A percentile compares a stretch with the other conserved stretches of the same genome.
Evolutionary conservation across 108 stramenopile genomes (phyloP).

Genomic region (Thalassiosira profunda): DNA sequence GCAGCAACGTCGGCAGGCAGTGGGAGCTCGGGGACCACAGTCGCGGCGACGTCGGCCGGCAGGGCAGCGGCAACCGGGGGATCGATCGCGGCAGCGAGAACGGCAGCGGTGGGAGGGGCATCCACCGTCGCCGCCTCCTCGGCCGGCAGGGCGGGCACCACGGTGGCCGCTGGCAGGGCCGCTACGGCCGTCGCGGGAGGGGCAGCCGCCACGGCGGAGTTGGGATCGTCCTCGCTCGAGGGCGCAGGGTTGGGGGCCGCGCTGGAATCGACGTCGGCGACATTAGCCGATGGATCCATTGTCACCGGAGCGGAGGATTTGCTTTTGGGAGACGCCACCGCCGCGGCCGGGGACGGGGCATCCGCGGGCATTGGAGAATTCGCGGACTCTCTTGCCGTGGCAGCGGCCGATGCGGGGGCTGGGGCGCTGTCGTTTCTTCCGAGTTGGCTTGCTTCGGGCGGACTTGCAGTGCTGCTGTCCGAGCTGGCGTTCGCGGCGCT

Average conservation of each 20-base stretch:
- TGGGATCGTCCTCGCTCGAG: background rate
- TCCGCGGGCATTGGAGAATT: slow-evolving; percentile 14
- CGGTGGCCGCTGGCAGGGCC: background rate
- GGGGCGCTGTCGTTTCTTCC: slow-evolving; percentile 9
- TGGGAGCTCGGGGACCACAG: background rate
- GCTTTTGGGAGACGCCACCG: slow-evolving; percentile 9
- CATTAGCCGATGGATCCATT: slow-evolving; percentile 12
- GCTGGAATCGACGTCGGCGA: slow-evolving; percentile 12
- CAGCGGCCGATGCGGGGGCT: slow-evolving; percentile 11
- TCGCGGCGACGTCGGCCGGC: background rate
- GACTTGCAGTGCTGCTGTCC: slow-evolving; percentile 14
- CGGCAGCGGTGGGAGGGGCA: background rate
- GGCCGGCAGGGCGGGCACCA: background rate
- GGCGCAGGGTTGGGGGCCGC: slow-evolving; percentile 8
- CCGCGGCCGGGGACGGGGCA: background rate
- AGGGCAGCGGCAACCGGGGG: background rate
- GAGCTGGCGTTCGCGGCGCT: slow-evolving; percentile 21
- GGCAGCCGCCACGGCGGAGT: background rate
- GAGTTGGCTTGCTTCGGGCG: slow-evolving; percentile 12
- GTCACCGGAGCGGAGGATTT: slow-evolving; percentile 10
- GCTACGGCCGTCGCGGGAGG: background rate
- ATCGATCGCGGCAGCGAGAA: background rate
- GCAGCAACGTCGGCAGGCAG: background rate
- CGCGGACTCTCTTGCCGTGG: background rate
- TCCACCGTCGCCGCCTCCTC: background rate